Base-by-base conservation (phyloP, 169 alveolate species). In the Cryptosporidium ubiquitum region DNA sequence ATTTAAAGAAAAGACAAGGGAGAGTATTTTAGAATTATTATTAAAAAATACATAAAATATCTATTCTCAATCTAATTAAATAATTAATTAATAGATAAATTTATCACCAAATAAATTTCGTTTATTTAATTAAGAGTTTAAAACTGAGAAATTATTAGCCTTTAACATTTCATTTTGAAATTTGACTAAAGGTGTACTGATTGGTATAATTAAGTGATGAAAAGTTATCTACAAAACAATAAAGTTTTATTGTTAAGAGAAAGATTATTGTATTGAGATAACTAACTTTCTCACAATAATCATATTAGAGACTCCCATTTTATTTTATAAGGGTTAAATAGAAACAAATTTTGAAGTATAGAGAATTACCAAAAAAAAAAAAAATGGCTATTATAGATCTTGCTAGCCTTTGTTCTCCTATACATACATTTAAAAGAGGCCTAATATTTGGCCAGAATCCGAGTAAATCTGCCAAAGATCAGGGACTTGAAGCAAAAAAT, bases 331-430 rank as follows among this genome's bases (percentile, higher is more conserved):
- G 23, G 20, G 20, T 47, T 14, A 47, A 18, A 18, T 47, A 47
- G 16, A 14, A 47, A 47, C 16, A 47, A 47, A 0, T 64, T 31
- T 16, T 20, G 71, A 18, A 64, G 51, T 16, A 64, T 14, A 31
- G 49, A 35, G 14, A 57, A 7, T 18, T 18, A 16, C 18, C 2
- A 35, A 9, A 7, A 2, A 58, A 18, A 7, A 20, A 35, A n/a
- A 61, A 44, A 20, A 79, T 79, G 89, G 89, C 75, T 20, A 79
- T 79, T 33, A 58, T 64, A 26, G 89, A 79, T 35, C n/a, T 79
- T 16, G 89, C 68, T n/a, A 79, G 75, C n/a, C 66, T 79, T 5
- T 79, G 89, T 14, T 79, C 89, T 2, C 89, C 89, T 40, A 40
- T 79, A 37, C 89, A 58, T 57, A 79, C 58, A 6, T 64, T 79